These are phyloP conservation scores for Samsoniella hepiali DNA, from an alignment of 2,329 filamentous ascomycete species.

Conservation along the genomic window DNA sequence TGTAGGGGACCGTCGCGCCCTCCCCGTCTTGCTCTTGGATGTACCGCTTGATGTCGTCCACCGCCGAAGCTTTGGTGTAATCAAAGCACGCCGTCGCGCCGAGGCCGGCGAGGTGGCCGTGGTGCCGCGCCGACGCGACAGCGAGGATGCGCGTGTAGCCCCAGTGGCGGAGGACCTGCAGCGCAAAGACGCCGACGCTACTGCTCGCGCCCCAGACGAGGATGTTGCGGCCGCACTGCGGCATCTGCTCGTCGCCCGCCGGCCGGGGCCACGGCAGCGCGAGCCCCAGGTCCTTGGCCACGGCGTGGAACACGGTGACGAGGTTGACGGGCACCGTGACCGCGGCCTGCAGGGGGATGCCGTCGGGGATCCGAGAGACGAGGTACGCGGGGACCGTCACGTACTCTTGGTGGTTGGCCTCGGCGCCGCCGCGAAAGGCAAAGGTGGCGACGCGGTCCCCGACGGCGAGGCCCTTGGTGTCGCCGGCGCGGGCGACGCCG, in stretches of 20 bases:
- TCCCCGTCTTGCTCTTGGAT: slow-evolving; percentile 20
- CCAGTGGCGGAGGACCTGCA: slow-evolving; percentile 51
- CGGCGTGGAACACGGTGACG: slow-evolving; percentile 57
- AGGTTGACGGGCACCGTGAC: slow-evolving; percentile 56
- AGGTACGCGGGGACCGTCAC: slow-evolving; percentile 50
- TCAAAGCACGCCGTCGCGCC: slow-evolving; percentile 48
- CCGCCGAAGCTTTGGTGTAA: slow-evolving; percentile 38
- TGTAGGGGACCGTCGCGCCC: slow-evolving; percentile 36
- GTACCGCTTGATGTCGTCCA: slow-evolving; percentile 33
- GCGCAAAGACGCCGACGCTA: slow-evolving; percentile 48
- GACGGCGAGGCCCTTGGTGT: slow-evolving; percentile 41
- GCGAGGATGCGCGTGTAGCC: slow-evolving; percentile 51
- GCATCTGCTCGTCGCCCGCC: slow-evolving; percentile 32
- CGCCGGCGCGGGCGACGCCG: slow-evolving; percentile 40
- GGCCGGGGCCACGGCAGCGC: slow-evolving; percentile 57
- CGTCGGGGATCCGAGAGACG: slow-evolving; percentile 43
- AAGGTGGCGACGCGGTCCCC: slow-evolving; percentile 58
- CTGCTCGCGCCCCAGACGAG: slow-evolving; percentile 52
- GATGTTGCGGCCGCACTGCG: slow-evolving; percentile 37
- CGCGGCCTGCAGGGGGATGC: slow-evolving; percentile 42
- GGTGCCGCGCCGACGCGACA: slow-evolving; percentile 44
- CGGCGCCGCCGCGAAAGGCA: slow-evolving; percentile 42
- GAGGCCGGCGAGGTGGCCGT: slow-evolving; percentile 40
- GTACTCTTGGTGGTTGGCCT: slow-evolving; percentile 55
- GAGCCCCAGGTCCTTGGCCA: slow-evolving; percentile 48